Conservation (phyloP, 31 red algal genomes). For the Endocladia muricata region DNA sequence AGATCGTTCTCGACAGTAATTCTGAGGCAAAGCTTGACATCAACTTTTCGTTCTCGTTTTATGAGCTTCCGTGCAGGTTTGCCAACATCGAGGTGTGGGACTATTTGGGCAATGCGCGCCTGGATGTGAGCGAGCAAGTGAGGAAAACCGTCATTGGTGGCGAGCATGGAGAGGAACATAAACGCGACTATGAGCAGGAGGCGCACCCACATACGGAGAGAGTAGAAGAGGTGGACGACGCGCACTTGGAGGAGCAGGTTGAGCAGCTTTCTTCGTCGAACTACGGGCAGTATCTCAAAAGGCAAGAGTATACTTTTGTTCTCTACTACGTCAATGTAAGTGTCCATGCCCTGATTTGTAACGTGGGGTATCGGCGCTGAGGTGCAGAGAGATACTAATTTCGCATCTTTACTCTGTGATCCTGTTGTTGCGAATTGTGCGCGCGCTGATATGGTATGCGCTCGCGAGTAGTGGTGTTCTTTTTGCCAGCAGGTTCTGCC, state of each 20-base stretch:
- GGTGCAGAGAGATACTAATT: too few species aligned
- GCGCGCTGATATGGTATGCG: not conserved
- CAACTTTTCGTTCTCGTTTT: conserved; percentile 74
- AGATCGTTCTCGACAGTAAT: conserved; percentile 70
- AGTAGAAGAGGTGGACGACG: not conserved
- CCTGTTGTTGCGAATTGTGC: too few species aligned
- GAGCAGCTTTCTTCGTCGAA: conserved; percentile 12
- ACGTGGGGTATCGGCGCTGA: too few species aligned
- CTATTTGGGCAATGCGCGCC: conserved; percentile 66
- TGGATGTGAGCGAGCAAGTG: conserved; percentile 51
- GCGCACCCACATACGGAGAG: conserved; percentile 13
- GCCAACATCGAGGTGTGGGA: conserved; percentile 74
- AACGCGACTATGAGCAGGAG: conserved; percentile 25
- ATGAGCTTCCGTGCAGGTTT: conserved; percentile 77
- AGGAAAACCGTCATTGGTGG: conserved; percentile 46
- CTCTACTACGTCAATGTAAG: conserved; percentile 61
- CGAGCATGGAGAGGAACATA: conserved; percentile 38
- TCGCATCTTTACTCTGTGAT: too few species aligned
- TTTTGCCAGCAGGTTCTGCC: conserved; percentile 66
- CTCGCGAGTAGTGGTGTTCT: conserved; percentile 39
- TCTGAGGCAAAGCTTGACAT: conserved; percentile 49
- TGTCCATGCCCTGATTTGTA: not conserved
- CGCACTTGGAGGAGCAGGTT: conserved; percentile 18
- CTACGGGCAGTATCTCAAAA: conserved; percentile 53
- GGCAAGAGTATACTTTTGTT: conserved; percentile 72